Conservation (phyloP, 768 basidiomycete genomes). For the Lactifluus piperatus region DNA sequence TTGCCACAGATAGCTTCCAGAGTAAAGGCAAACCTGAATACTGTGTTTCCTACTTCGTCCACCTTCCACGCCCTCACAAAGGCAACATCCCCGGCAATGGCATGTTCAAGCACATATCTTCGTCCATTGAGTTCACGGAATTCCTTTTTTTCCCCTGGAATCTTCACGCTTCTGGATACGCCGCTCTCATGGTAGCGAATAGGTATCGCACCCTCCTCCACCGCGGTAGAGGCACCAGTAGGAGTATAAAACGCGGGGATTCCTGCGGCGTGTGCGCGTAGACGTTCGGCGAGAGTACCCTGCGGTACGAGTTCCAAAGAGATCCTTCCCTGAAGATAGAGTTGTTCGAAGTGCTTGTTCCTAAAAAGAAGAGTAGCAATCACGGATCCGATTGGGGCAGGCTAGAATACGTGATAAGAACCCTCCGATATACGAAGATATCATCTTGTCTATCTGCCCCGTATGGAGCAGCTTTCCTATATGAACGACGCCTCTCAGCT, state of each 20-base stretch:
- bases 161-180: slow-evolving; percentile 56
- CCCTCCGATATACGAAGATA: slow-evolving; percentile 89
- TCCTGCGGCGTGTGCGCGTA: slow-evolving; percentile 84
- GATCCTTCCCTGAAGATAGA: slow-evolving; percentile 75
- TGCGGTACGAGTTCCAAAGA: slow-evolving; percentile 87
- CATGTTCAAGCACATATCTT: slow-evolving; percentile 72
- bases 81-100: slow-evolving; percentile 74
- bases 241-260: slow-evolving; percentile 94
- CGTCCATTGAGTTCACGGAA: slow-evolving; percentile 68
- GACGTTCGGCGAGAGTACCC: slow-evolving; percentile 81
- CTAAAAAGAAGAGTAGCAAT: slow-evolving; percentile 32
- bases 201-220: slow-evolving; percentile 73
- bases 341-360: slow-evolving; percentile 77
- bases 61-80: slow-evolving; percentile 89
- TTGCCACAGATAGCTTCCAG: not conserved
- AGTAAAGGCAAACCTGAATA: slow-evolving; percentile 59
- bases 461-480: slow-evolving; percentile 72
- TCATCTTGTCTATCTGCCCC: slow-evolving; percentile 72
- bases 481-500: not conserved
- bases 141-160: slow-evolving; percentile 72
- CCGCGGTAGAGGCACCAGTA: slow-evolving; percentile 78
- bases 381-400: not conserved
- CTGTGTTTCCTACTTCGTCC: slow-evolving; percentile 83
- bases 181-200: slow-evolving; percentile 73
- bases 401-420: slow-evolving; percentile 26